phyloP scores from a whole-genome alignment of 2,329 filamentous ascomycete genomes.

The Aspergillus clavatus region DNA sequence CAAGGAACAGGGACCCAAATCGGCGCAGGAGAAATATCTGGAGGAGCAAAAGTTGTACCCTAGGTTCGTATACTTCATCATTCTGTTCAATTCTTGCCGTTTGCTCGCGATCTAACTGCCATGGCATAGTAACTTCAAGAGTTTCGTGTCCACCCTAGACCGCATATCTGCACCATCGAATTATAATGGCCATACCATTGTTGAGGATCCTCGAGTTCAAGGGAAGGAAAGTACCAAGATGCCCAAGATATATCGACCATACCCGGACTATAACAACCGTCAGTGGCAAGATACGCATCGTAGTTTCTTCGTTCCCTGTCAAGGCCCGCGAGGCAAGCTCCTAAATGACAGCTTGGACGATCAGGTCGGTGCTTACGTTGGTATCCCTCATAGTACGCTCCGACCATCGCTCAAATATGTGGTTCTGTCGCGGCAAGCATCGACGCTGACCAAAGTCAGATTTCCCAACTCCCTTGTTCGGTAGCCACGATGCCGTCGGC shows the following conservation, averaged over 20 bases:
- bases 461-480: conserved; percentile 58
- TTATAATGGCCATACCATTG: background rate
- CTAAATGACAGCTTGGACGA: conserved; percentile 57
- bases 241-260: conserved; percentile 61
- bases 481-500: conserved; percentile 55
- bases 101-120: too few species aligned
- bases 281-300: conserved; percentile 54
- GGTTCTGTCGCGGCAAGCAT: conserved; percentile 15
- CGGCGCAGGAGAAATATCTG: background rate
- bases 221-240: background rate
- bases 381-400: conserved; percentile 21
- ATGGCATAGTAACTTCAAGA: background rate
- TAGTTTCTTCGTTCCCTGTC: conserved; percentile 59
- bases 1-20: background rate
- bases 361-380: conserved; percentile 55
- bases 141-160: background rate
- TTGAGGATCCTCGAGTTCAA: background rate
- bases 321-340: conserved; percentile 52
- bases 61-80: background rate
- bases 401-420: conserved; percentile 23
- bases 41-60: background rate
- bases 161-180: background rate
- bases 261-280: conserved; percentile 62
- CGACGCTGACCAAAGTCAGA: conserved; percentile 40
- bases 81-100: background rate